These are phyloP conservation scores for Entrophospora sp. DNA, from an alignment of 192 early-diverging fungal genomes.

Conservation along the genomic window DNA sequence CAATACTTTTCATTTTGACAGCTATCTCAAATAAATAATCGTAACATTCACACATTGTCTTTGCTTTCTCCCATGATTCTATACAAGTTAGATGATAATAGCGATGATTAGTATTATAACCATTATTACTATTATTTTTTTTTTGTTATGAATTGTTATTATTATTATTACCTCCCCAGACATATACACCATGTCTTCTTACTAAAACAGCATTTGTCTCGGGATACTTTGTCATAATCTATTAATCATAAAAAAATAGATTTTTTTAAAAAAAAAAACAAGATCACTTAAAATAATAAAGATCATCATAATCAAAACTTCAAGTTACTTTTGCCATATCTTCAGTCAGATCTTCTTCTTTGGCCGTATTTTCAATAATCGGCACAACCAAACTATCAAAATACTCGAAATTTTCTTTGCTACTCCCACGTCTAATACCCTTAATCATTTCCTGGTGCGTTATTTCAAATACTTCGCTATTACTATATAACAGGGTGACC, in stretches of 20 bases:
- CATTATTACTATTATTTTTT: no score
- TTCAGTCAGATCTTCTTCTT: conserved; percentile 84
- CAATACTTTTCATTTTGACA: conserved; percentile 80
- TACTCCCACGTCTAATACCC: conserved; percentile 75
- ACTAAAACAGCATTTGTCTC: conserved; percentile 93
- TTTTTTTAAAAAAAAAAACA: conserved; percentile 1
- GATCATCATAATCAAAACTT: no score
- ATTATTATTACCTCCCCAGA: conserved; percentile 73
- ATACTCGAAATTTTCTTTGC: conserved; percentile 57
- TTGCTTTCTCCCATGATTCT: conserved; percentile 94
- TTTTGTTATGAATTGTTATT: not conserved
- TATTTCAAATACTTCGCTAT: conserved; percentile 69
- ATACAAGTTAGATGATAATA: no score
- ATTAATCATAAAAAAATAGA: no score
- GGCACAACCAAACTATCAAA: conserved; percentile 81
- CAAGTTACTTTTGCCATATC: conserved; percentile 72
- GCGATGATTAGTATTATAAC: no score
- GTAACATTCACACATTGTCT: conserved; percentile 97
- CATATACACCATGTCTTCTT: conserved; percentile 91
- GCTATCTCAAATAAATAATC: conserved; percentile 98
- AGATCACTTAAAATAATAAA: not conserved
- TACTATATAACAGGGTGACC: conserved; percentile 76
- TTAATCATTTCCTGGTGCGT: conserved; percentile 99
- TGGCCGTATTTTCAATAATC: conserved; percentile 92
- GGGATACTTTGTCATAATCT: conserved; percentile 81